Conservation (phyloP, 495 filamentous ascomycete genomes). For the Chaetomium fimeti region DNA sequence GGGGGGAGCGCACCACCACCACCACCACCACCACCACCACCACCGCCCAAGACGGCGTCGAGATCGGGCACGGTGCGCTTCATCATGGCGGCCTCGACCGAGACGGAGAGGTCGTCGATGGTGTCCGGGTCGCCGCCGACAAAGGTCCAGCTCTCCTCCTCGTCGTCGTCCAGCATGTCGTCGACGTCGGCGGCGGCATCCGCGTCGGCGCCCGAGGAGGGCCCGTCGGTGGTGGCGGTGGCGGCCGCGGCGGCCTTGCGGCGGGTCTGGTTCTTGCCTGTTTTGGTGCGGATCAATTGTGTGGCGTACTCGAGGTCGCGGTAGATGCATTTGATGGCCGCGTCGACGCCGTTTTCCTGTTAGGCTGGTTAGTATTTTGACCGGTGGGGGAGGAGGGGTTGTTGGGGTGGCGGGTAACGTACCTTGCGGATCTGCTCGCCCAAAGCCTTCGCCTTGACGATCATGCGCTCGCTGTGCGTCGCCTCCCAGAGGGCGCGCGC, state of each 20-base stretch:
- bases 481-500: conserved; percentile 88
- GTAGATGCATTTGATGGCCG: conserved; percentile 89
- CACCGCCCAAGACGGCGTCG: conserved; percentile 12
- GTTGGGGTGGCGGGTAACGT: conserved; percentile 33
- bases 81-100: conserved; percentile 23
- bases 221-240: neutral
- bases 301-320: conserved; percentile 95
- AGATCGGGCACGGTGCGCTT: conserved; percentile 14
- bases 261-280: conserved; percentile 53
- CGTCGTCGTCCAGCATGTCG: conserved; percentile 37
- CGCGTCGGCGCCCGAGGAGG: conserved; percentile 1
- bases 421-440: conserved; percentile 86
- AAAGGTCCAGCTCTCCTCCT: conserved; percentile 54
- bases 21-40: no score
- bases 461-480: conserved; percentile 84
- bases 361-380: conserved; percentile 24
- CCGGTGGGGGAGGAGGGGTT: neutral
- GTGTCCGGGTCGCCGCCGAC: conserved; percentile 41
- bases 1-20: no score
- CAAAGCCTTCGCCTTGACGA: conserved; percentile 74
- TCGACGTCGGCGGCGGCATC: conserved; percentile 13
- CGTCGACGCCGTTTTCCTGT: conserved; percentile 85
- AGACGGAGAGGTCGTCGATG: conserved; percentile 25
- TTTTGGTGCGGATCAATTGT: conserved; percentile 67
- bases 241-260: conserved; percentile 24